Conservation (phyloP, 441 rosid genomes). For the Monsonia emarginata region DNA sequence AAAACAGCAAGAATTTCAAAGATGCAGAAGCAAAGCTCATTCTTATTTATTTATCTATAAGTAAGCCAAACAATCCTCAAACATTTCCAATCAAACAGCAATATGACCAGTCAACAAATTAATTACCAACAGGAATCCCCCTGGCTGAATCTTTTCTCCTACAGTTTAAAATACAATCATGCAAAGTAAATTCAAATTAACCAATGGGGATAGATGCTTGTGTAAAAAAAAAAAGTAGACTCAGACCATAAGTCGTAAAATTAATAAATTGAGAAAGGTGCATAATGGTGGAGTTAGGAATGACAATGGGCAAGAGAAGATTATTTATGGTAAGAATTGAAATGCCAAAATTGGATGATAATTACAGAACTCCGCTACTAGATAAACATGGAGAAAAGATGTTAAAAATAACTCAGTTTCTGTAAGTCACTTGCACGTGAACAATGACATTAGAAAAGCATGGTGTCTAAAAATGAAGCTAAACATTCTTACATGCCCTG, state of each 20-base stretch:
- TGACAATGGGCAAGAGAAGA: not conserved
- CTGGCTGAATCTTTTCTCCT: not conserved
- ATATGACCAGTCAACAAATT: not conserved
- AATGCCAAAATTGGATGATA: too few species aligned
- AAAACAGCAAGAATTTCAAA: not conserved
- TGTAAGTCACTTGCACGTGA: conserved; percentile 3
- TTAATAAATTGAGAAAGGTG: not conserved
- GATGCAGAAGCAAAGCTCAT: not conserved
- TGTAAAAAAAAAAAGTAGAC: too few species aligned
- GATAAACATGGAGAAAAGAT: too few species aligned
- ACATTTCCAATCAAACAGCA: not conserved
- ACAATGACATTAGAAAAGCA: conserved; percentile 11
- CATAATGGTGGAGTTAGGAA: not conserved
- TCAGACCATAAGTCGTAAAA: too few species aligned
- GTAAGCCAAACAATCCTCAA: not conserved
- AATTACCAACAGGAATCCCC: too few species aligned
- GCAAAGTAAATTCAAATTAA: too few species aligned
- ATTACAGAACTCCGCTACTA: too few species aligned
- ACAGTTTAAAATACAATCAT: too few species aligned
- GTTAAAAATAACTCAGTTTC: not conserved
- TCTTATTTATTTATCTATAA: not conserved
- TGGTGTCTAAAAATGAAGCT: conserved; percentile 3
- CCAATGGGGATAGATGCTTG: too few species aligned
- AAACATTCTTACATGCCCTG: conserved; percentile 71
- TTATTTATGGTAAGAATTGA: not conserved